Evolutionary conservation across 2,329 filamentous ascomycete species (phyloP).

Genomic region (Fragosphaeria purpurea): DNA sequence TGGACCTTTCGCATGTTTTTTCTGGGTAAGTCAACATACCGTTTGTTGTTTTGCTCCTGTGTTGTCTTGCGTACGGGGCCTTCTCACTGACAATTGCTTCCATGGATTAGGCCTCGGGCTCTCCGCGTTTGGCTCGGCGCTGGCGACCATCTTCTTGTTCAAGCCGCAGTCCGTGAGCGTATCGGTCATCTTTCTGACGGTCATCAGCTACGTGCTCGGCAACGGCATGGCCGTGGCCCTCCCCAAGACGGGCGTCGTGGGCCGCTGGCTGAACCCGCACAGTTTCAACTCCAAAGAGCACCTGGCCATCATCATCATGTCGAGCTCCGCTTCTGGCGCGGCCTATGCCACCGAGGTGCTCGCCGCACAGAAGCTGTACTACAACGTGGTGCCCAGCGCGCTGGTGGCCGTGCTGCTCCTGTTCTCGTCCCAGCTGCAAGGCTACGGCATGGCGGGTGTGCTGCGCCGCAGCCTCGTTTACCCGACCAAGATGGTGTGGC

Average conservation of each 20-base stretch:
- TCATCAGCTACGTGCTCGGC: constrained; percentile 33
- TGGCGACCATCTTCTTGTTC: constrained; percentile 36
- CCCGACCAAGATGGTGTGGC: constrained; percentile 38
- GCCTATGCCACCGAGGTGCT: constrained; percentile 27
- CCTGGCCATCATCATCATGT: constrained; percentile 16
- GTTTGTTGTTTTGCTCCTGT: too few species aligned
- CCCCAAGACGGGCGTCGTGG: constrained; percentile 23
- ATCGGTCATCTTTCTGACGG: constrained; percentile 33
- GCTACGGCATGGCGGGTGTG: constrained; percentile 38
- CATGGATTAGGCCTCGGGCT: constrained; percentile 20
- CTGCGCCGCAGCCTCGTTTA: constrained; percentile 34
- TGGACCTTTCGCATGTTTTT: constrained; percentile 14
- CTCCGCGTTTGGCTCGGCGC: constrained; percentile 25
- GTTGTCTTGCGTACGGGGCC: too few species aligned
- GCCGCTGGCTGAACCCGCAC: constrained; percentile 19
- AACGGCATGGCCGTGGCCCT: constrained; percentile 26
- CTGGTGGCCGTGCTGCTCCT: constrained; percentile 32
- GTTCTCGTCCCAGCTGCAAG: constrained; percentile 37
- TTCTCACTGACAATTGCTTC: not conserved
- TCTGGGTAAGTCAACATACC: constrained; percentile 5
- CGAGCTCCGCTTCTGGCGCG: constrained; percentile 12
- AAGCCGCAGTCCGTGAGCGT: constrained; percentile 35
- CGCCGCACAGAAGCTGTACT: constrained; percentile 36
- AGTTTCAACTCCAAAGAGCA: constrained; percentile 18
- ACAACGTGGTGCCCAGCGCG: constrained; percentile 28